Conservation (phyloP, 306 rosid genomes). For the Senna siamea region DNA sequence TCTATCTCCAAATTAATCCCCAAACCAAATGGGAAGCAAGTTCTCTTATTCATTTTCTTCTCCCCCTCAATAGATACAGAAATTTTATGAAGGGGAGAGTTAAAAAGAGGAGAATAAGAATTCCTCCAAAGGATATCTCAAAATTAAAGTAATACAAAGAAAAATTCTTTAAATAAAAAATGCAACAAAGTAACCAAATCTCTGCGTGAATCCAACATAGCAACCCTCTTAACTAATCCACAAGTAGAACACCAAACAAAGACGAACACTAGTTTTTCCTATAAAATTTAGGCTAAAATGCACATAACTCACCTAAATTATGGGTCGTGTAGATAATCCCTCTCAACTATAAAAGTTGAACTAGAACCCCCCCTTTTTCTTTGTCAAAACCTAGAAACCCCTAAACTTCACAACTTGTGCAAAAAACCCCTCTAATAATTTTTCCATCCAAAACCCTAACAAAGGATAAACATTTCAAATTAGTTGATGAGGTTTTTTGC, state of each 20-base stretch:
- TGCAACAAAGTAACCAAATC: neutral
- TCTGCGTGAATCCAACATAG: neutral
- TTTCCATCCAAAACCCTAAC: too few relatives aligned
- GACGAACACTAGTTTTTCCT: neutral
- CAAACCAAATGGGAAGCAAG: neutral
- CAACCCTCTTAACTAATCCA: neutral
- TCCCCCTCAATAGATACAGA: neutral
- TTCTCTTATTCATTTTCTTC: neutral
- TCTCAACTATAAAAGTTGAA: too few relatives aligned
- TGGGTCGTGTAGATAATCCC: too few relatives aligned
- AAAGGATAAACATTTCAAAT: too few relatives aligned
- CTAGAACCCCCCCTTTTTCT: too few relatives aligned
- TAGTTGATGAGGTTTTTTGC: too few relatives aligned
- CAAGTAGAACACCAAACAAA: too few relatives aligned
- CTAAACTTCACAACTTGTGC: too few relatives aligned
- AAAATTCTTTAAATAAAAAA: neutral
- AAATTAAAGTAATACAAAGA: neutral
- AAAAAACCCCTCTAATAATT: too few relatives aligned
- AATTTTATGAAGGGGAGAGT: neutral
- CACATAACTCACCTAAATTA: too few relatives aligned
- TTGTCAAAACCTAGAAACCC: too few relatives aligned
- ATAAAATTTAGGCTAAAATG: neutral
- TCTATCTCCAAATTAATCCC: neutral
- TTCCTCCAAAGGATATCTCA: neutral
- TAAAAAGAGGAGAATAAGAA: neutral